A percentile compares a stretch with the other conserved stretches of the same genome.
These are phyloP conservation scores for Trichoderma simmonsii DNA, from an alignment of 2,329 filamentous ascomycete genomes.

Conservation along the genomic window DNA sequence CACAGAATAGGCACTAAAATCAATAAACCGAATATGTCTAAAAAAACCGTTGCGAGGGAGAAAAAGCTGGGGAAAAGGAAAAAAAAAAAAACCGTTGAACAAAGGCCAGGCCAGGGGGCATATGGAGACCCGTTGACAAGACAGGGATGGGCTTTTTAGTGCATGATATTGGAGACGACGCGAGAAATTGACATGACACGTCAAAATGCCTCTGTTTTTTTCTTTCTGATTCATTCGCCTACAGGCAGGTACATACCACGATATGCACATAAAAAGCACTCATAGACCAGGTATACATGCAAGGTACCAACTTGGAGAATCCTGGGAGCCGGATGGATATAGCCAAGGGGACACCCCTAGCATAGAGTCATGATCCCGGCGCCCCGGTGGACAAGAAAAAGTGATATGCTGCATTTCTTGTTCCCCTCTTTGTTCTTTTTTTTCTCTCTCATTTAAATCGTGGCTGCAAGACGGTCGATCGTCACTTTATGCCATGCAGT, in stretches of 20 bases:
- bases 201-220: background rate
- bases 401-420: background rate
- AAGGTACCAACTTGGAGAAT: background rate
- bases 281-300: background rate
- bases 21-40: background rate
- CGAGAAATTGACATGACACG: slow-evolving; percentile 14
- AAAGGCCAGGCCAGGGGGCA: background rate
- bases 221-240: background rate
- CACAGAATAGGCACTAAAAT: background rate
- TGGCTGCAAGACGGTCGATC: background rate
- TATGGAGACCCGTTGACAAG: background rate
- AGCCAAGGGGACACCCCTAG: background rate
- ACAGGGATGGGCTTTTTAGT: background rate
- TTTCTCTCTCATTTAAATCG: background rate
- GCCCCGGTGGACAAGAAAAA: background rate
- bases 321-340: background rate
- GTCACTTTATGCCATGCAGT: background rate
- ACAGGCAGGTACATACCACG: background rate
- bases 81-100: background rate
- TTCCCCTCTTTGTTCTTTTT: background rate
- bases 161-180: slow-evolving; percentile 4
- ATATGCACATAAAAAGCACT: background rate
- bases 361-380: background rate
- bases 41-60: background rate
- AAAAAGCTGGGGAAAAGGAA: background rate